Percentiles rank a stretch among this genome's conserved stretches.
Evolutionary conservation across 2,329 filamentous ascomycete species (phyloP).

Genomic region (Furcasterigmium furcatum): DNA sequence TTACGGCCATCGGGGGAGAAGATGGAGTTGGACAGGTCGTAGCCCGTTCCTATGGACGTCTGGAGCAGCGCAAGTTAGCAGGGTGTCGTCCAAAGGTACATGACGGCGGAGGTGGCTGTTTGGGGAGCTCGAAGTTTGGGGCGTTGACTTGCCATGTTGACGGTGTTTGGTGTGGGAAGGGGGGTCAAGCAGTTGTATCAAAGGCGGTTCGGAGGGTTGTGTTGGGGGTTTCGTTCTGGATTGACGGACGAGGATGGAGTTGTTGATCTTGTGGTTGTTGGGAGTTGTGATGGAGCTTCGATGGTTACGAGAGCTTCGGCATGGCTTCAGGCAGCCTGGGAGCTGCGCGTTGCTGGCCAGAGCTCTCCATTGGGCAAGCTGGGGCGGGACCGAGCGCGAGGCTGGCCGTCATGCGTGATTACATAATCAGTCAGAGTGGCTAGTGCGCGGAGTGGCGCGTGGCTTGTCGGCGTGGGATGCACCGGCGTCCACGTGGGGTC

Average conservation of each 20-base stretch:
- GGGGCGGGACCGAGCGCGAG: not conserved
- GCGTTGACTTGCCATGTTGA: slow-evolving; percentile 26
- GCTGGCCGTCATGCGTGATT: not conserved
- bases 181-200: not conserved
- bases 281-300: not conserved
- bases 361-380: not conserved
- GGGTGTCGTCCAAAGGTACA: not conserved
- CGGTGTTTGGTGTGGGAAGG: slow-evolving; percentile 6
- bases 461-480: too few relatives aligned
- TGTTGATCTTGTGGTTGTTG: not conserved
- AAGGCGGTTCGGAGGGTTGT: not conserved
- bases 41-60: slow-evolving; percentile 99
- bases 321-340: slow-evolving; percentile 36
- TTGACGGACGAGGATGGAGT: too few relatives aligned
- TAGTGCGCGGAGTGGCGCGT: not conserved
- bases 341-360: slow-evolving; percentile 33
- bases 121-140: not conserved
- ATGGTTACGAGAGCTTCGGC: not conserved
- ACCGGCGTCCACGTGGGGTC: too few relatives aligned
- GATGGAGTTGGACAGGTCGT: slow-evolving; percentile 99
- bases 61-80: slow-evolving; percentile 30
- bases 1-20: slow-evolving; percentile 99
- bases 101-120: not conserved
- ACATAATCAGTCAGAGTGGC: not conserved
- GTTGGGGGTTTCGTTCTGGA: not conserved